Conservation (phyloP, 306 rosid species). For the Lupinus albus region DNA sequence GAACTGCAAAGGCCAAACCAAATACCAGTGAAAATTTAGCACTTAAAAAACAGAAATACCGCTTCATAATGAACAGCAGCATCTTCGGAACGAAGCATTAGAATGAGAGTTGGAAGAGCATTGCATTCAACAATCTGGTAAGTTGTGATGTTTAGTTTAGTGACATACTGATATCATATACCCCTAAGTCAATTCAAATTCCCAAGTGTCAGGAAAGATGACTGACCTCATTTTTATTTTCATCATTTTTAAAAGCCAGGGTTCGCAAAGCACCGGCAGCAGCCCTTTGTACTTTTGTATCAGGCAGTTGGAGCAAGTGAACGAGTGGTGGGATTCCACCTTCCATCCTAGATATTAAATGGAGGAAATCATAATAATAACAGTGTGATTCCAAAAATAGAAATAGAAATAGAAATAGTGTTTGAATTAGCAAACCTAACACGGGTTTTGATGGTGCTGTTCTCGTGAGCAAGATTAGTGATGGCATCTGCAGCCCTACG, state of each 20-base stretch:
- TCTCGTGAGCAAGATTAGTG: constrained; percentile 91
- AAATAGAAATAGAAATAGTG: too few relatives aligned
- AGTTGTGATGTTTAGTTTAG: constrained; percentile 26
- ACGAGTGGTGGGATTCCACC: constrained; percentile 94
- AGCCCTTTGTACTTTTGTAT: constrained; percentile 92
- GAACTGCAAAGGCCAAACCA: constrained; percentile 25
- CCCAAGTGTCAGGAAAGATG: constrained; percentile 19
- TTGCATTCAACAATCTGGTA: constrained; percentile 88
- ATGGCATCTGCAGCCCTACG: constrained; percentile 93
- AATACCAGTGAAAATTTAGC: background rate
- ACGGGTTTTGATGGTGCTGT: constrained; percentile 76
- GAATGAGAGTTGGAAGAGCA: constrained; percentile 90
- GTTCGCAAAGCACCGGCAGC: constrained; percentile 92
- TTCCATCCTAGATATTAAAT: constrained; percentile 62
- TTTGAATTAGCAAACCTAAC: constrained; percentile 65
- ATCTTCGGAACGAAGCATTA: constrained; percentile 90
- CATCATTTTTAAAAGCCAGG: constrained; percentile 81
- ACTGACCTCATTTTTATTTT: constrained; percentile 81
- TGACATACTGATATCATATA: constrained; percentile 13
- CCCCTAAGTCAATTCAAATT: constrained; percentile 21
- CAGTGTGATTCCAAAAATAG: constrained; percentile 4
- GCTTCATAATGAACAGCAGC: constrained; percentile 94
- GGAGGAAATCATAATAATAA: constrained; percentile 33
- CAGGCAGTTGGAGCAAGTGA: constrained; percentile 77
- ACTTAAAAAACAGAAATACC: constrained; percentile 49